Conservation (phyloP, 371 early-diverging fungal species). For the Mortierella sp. region DNA sequence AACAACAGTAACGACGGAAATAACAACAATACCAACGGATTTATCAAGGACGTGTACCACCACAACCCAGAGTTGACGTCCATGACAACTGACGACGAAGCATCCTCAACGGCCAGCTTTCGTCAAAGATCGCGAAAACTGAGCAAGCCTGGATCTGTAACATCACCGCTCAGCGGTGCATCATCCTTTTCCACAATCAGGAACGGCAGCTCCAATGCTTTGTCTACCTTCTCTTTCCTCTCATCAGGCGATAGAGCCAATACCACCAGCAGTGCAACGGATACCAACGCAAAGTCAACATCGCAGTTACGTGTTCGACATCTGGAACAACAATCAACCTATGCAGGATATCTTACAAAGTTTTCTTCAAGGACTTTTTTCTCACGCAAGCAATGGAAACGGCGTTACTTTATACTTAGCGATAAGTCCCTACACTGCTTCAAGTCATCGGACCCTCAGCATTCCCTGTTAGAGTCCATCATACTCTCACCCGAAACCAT, state of each 20-base stretch:
- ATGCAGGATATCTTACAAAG: slow-evolving; percentile 51
- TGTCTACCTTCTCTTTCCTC: slow-evolving; percentile 23
- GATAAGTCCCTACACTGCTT: slow-evolving; percentile 40
- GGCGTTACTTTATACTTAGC: slow-evolving; percentile 47
- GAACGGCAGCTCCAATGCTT: slow-evolving; percentile 8
- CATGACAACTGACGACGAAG: slow-evolving; percentile 37
- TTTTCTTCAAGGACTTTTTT: slow-evolving; percentile 51
- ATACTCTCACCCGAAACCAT: slow-evolving; percentile 28
- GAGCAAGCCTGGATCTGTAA: slow-evolving; percentile 23
- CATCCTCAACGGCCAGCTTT: slow-evolving; percentile 35
- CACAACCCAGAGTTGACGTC: slow-evolving; percentile 5
- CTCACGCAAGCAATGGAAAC: slow-evolving; percentile 52
- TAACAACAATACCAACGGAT: slow-evolving; percentile 1
- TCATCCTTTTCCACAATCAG: slow-evolving; percentile 16
- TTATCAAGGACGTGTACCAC: slow-evolving; percentile 2
- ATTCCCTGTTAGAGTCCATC: slow-evolving; percentile 41
- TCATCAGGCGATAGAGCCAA: slow-evolving; percentile 17
- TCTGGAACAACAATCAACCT: slow-evolving; percentile 25
- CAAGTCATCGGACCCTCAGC: slow-evolving; percentile 51
- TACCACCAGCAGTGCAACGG: slow-evolving; percentile 4
- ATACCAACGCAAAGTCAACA: slow-evolving; percentile 1
- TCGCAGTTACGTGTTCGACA: slow-evolving; percentile 40
- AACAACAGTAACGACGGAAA: background rate
- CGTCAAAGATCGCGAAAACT: slow-evolving; percentile 31
- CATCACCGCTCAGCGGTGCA: slow-evolving; percentile 30